These are phyloP conservation scores for Castanopsis chinensis DNA, from an alignment of 306 rosid genomes.

Conservation along the genomic window DNA sequence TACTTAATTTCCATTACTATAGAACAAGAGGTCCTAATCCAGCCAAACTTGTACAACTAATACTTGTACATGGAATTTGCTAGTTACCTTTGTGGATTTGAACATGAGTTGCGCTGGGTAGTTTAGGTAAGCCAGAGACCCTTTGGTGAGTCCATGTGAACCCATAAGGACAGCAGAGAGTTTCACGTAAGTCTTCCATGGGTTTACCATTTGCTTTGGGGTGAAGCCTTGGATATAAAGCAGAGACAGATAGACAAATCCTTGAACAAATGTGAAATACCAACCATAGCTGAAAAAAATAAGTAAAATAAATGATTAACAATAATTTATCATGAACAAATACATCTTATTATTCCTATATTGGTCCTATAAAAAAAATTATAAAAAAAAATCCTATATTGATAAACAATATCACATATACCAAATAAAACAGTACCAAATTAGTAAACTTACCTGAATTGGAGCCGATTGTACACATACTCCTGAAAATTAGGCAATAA, in stretches of 20 bases:
- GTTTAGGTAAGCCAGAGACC: conserved; percentile 91
- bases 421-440: conserved; percentile 15
- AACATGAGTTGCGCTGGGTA: conserved; percentile 99
- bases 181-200: conserved; percentile 97
- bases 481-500: conserved; percentile 60
- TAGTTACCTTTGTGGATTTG: conserved; percentile 87
- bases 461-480: conserved; percentile 93
- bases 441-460: conserved; percentile 60
- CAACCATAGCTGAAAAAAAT: conserved; percentile 85
- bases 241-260: conserved; percentile 84
- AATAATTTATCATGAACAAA: neutral
- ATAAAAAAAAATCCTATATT: neutral
- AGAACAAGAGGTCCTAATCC: neutral
- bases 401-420: conserved; percentile 16
- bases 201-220: conserved; percentile 96
- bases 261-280: conserved; percentile 98
- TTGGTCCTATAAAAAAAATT: too few relatives aligned
- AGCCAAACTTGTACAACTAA: conserved; percentile 18
- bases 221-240: conserved; percentile 91
- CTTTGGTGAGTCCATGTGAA: conserved; percentile 97
- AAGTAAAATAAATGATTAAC: conserved; percentile 18
- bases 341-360: too few relatives aligned
- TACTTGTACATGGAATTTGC: neutral
- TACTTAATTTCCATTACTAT: neutral
- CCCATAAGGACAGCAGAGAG: conserved; percentile 95